Percentiles rank a stretch among this genome's conserved stretches.
Conservation (phyloP, 2,329 filamentous ascomycete genomes). For the Venturia asperata region DNA sequence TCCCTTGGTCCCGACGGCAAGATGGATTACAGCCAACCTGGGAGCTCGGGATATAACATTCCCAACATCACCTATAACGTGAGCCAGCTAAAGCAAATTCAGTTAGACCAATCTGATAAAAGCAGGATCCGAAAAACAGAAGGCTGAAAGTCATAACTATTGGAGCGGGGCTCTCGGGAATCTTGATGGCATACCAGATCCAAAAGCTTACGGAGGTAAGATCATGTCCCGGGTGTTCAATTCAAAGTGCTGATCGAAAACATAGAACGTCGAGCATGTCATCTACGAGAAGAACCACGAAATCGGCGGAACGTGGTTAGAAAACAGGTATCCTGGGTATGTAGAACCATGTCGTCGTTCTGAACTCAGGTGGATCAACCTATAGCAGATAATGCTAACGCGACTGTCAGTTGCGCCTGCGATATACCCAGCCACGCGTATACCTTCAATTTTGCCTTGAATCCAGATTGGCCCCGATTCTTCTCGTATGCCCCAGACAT, state of each 20-base stretch:
- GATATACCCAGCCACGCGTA: conserved; percentile 44
- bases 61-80: conserved; percentile 34
- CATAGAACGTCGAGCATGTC: conserved; percentile 39
- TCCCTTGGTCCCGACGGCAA: conserved; percentile 29
- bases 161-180: conserved; percentile 43
- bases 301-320: conserved; percentile 28
- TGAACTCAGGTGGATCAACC: not conserved
- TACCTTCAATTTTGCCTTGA: conserved; percentile 47
- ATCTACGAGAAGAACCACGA: conserved; percentile 37
- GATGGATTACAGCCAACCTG: conserved; percentile 40
- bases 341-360: not conserved
- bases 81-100: not conserved
- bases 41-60: conserved; percentile 37
- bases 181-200: conserved; percentile 43
- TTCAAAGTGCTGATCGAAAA: not conserved
- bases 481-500: conserved; percentile 45
- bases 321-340: conserved; percentile 34
- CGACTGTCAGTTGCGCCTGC: conserved; percentile 26
- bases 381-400: not conserved
- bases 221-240: too few species aligned
- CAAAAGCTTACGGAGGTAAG: conserved; percentile 34
- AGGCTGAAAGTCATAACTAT: conserved; percentile 43
- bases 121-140: conserved; percentile 33
- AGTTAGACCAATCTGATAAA: not conserved
- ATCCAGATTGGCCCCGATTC: conserved; percentile 41